Evolutionary conservation across 805 yeast genomes (phyloP).

Genomic region (Metschnikowia shivogae): DNA sequence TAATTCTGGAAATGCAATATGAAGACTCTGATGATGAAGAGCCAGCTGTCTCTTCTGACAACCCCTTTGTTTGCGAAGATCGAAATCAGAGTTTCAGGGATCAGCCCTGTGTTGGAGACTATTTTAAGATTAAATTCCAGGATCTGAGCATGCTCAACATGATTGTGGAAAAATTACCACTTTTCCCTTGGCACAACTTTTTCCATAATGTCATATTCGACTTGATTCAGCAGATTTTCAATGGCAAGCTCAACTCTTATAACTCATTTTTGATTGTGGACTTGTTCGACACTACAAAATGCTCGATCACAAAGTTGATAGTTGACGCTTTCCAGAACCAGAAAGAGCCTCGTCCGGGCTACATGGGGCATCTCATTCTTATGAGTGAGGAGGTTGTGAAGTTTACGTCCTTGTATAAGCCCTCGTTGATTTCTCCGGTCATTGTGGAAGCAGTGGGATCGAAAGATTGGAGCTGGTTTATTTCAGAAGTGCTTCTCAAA

Average conservation of each 20-base stretch:
- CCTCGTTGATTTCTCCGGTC: slow-evolving; percentile 55
- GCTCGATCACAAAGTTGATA: slow-evolving; percentile 25
- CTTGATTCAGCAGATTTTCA: slow-evolving; percentile 88
- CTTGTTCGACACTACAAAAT: slow-evolving; percentile 21
- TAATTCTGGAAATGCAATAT: slow-evolving; percentile 23
- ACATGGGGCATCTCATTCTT: slow-evolving; percentile 93
- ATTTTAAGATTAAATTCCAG: slow-evolving; percentile 72
- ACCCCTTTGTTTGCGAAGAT: slow-evolving; percentile 39
- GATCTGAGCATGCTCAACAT: slow-evolving; percentile 68
- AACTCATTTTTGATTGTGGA: slow-evolving; percentile 48
- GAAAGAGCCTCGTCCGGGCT: slow-evolving; percentile 69
- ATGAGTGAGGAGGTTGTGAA: slow-evolving; percentile 96
- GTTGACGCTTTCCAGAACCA: slow-evolving; percentile 50
- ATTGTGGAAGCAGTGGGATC: slow-evolving; percentile 54
- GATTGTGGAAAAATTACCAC: slow-evolving; percentile 71
- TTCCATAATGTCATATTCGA: slow-evolving; percentile 97
- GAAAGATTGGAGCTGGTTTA: slow-evolving; percentile 46
- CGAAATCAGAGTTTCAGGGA: slow-evolving; percentile 36
- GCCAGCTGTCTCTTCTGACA: slow-evolving; percentile 40
- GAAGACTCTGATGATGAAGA: slow-evolving; percentile 43
- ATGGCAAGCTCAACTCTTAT: slow-evolving; percentile 88
- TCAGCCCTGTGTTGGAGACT: slow-evolving; percentile 80
- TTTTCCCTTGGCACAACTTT: slow-evolving; percentile 95
- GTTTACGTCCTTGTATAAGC: slow-evolving; percentile 60
- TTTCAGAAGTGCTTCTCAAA: slow-evolving; percentile 44